Conservation (phyloP, 148 eudicot species). For the Silene uniflora region DNA sequence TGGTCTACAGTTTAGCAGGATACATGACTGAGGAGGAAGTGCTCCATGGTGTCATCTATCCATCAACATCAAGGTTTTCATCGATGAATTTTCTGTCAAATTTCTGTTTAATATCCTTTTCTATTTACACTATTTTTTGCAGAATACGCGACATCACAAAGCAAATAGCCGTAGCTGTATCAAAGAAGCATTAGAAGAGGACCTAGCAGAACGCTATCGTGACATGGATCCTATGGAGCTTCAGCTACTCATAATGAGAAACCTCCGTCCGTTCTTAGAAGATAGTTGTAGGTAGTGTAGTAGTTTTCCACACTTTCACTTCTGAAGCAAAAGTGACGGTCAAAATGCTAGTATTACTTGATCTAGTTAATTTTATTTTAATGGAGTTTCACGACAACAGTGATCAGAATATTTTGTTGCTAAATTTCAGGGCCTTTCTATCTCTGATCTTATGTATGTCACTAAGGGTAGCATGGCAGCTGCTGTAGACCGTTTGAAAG, state of each 20-base stretch:
- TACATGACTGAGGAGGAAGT: conserved; percentile 95
- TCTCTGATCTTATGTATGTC: conserved; percentile 94
- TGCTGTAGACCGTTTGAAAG: conserved; percentile 79
- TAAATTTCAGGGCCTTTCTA: conserved; percentile 55
- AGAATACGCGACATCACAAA: conserved; percentile 97
- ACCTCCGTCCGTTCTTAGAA: neutral
- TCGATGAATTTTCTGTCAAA: neutral
- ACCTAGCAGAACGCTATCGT: conserved; percentile 94
- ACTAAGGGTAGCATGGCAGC: conserved; percentile 74
- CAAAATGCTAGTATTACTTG: conserved; percentile 8
- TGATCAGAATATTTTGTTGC: conserved; percentile 12
- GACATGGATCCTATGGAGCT: conserved; percentile 87
- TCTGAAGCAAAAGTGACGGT: no score
- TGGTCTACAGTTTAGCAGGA: conserved; percentile 64
- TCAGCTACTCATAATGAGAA: neutral
- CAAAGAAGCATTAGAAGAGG: conserved; percentile 87
- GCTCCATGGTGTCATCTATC: conserved; percentile 66
- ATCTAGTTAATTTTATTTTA: neutral
- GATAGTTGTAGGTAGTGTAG: no score
- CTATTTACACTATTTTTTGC: conserved; percentile 21
- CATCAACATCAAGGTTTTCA: conserved; percentile 77
- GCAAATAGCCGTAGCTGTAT: conserved; percentile 91
- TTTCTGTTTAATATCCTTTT: neutral
- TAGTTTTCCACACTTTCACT: no score
- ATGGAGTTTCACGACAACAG: conserved; percentile 21